phyloP scores from a whole-genome alignment of 2,329 filamentous ascomycete genomes.

The Ustulina deusta region DNA sequence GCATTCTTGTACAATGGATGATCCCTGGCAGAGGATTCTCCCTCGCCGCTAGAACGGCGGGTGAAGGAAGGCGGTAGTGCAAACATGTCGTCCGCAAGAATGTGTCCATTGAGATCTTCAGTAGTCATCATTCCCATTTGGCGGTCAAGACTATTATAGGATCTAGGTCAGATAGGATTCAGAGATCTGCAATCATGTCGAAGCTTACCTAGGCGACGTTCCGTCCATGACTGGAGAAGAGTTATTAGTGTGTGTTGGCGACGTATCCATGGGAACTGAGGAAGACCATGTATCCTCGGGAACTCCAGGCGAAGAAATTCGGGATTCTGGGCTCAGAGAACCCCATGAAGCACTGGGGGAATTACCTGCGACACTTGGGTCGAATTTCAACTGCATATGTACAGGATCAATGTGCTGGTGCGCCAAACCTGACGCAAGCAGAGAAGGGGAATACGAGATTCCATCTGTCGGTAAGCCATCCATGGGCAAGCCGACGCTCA shows the following conservation, averaged over 20 bases:
- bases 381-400: conserved; percentile 67
- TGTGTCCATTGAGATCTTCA: conserved; percentile 54
- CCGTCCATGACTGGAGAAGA: conserved; percentile 64
- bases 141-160: conserved; percentile 53
- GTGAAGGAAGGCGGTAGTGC: conserved; percentile 57
- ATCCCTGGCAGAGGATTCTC: conserved; percentile 68
- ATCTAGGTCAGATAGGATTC: conserved; percentile 50
- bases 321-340: conserved; percentile 64
- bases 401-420: conserved; percentile 69
- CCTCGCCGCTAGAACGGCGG: conserved; percentile 64
- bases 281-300: conserved; percentile 63
- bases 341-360: conserved; percentile 66
- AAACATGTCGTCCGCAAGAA: conserved; percentile 55
- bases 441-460: conserved; percentile 57
- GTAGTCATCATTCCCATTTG: conserved; percentile 55
- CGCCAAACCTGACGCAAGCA: conserved; percentile 57
- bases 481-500: conserved; percentile 53
- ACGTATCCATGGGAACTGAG: conserved; percentile 53
- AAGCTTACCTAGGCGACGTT: conserved; percentile 67
- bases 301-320: conserved; percentile 62
- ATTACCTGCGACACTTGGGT: conserved; percentile 60
- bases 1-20: conserved; percentile 79
- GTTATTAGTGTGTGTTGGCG: conserved; percentile 60
- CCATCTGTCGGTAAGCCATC: conserved; percentile 58
- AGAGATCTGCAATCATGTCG: conserved; percentile 36